Evolutionary conservation across 2,329 filamentous ascomycete genomes (phyloP).

Genomic region (Phaeosphaeriaceae sp.): DNA sequence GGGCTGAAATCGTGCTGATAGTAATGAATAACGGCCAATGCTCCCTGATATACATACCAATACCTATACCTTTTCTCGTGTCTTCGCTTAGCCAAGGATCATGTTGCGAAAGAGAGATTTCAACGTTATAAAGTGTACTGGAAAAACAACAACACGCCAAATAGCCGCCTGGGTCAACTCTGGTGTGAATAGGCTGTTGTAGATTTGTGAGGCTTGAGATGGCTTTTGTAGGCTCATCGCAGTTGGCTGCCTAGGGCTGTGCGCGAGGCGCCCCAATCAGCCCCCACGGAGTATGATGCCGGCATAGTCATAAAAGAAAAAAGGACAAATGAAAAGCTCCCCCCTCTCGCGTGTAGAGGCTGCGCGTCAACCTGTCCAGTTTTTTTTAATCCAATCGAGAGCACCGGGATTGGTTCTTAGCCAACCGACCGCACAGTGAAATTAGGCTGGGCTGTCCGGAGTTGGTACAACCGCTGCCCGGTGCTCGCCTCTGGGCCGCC

Average conservation of each 20-base stretch:
- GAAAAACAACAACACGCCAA: no score
- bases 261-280: no score
- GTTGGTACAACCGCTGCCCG: not conserved
- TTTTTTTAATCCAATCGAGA: not conserved
- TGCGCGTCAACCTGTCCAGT: not conserved
- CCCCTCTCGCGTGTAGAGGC: not conserved
- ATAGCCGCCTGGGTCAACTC: not conserved
- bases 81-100: no score
- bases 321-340: not conserved
- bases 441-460: constrained; percentile 2
- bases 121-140: no score
- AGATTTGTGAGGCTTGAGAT: constrained; percentile 1
- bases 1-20: constrained; percentile 27
- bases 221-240: not conserved
- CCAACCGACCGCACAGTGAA: not conserved
- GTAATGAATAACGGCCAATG: constrained; percentile 12
- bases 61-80: no score
- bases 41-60: no score
- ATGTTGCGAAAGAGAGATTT: no score
- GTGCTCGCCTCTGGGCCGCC: constrained; percentile 4
- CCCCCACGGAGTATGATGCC: no score
- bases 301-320: constrained; percentile 1
- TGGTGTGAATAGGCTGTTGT: constrained; percentile 4
- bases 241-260: not conserved
- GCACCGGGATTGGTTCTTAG: not conserved